Conservation (phyloP, 1,284 basidiomycete genomes). For the Meripilus lineatus region DNA sequence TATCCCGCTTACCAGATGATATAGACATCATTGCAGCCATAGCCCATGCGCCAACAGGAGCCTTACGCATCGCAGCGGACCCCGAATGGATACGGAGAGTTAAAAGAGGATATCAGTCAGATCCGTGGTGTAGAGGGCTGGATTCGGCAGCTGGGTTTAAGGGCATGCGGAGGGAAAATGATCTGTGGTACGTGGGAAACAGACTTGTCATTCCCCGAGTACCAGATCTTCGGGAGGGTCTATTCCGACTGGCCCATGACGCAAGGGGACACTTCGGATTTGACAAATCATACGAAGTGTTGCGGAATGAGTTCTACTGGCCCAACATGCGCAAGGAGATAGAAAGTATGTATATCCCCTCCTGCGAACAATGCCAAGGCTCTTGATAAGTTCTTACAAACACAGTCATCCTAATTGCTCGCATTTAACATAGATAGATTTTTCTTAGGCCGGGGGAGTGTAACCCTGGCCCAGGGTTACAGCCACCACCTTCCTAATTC, state of each 20-base stretch:
- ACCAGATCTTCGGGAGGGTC: conserved; percentile 11
- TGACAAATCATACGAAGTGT: conserved; percentile 27
- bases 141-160: too few relatives aligned
- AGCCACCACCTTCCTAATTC: too few relatives aligned
- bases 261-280: conserved; percentile 32
- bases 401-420: too few relatives aligned
- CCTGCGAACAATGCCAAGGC: conserved; percentile 15
- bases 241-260: conserved; percentile 25
- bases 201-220: conserved; percentile 22
- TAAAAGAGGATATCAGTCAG: too few relatives aligned
- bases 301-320: conserved; percentile 33
- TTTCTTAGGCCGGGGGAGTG: too few relatives aligned
- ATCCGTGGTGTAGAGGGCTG: too few relatives aligned
- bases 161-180: conserved; percentile 13
- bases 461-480: too few relatives aligned
- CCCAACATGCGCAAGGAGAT: conserved; percentile 31
- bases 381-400: too few relatives aligned
- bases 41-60: background rate
- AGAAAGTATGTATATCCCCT: conserved; percentile 17
- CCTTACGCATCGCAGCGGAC: too few relatives aligned
- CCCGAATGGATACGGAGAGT: too few relatives aligned
- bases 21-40: background rate
- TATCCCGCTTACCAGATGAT: conserved; percentile 22
- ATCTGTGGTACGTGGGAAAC: conserved; percentile 24
- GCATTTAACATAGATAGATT: too few relatives aligned